Conservation (phyloP, 2,329 filamentous ascomycete genomes). For the Pyrenophora teres region DNA sequence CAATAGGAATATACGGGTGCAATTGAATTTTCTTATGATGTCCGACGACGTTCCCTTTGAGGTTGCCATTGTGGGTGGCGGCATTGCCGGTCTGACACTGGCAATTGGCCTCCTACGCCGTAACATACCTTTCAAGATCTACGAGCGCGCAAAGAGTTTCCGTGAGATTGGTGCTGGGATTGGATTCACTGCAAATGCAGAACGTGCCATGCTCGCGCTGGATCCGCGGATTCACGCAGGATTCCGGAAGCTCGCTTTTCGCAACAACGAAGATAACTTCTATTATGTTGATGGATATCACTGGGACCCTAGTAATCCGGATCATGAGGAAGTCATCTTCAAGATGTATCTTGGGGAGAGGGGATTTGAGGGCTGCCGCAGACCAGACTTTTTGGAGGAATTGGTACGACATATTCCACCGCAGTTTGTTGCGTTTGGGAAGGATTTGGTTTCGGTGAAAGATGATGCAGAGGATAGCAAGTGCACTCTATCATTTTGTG, state of each 20-base stretch:
- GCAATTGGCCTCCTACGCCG: constrained; percentile 17
- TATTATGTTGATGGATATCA: constrained; percentile 2
- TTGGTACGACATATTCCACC: constrained; percentile 12
- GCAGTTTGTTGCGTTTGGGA: constrained; percentile 9
- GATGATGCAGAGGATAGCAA: constrained; percentile 18
- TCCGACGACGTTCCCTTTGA: constrained; percentile 1
- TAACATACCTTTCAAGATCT: constrained; percentile 20
- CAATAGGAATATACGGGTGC: too few relatives aligned
- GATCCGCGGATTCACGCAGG: constrained; percentile 43
- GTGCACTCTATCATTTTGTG: constrained; percentile 30
- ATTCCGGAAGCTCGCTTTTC: constrained; percentile 45
- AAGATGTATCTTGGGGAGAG: constrained; percentile 18
- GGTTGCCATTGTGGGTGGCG: constrained; percentile 28
- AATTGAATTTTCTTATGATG: neutral
- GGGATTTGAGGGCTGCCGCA: constrained; percentile 19
- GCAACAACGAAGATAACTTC: constrained; percentile 24
- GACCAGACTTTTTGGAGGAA: constrained; percentile 17
- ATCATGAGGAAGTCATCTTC: constrained; percentile 16
- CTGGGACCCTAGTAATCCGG: constrained; percentile 1
- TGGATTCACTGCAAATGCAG: constrained; percentile 53
- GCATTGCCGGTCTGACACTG: constrained; percentile 22
- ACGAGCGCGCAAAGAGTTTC: constrained; percentile 19
- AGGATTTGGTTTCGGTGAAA: constrained; percentile 5
- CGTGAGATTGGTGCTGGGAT: constrained; percentile 28
- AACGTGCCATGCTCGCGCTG: constrained; percentile 56